phyloP scores from a whole-genome alignment of 2,329 filamentous ascomycete species.

The Dendryphion nanum region DNA sequence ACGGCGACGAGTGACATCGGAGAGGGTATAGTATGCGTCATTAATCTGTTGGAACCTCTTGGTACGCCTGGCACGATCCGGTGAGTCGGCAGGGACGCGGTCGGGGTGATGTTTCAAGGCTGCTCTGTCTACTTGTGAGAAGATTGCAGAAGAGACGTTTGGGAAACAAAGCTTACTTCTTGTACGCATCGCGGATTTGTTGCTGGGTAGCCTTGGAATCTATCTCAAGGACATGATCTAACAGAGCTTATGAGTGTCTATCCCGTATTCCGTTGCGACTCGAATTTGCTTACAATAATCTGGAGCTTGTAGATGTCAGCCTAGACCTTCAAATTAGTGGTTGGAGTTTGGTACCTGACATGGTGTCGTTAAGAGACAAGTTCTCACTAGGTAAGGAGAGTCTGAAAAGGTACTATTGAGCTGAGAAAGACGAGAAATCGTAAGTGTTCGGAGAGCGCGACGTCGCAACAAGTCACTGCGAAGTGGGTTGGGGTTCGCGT shows the following conservation, averaged over 20 bases:
- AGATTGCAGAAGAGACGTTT: neutral
- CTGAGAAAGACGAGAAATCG: no score
- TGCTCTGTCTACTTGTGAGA: conserved; percentile 54
- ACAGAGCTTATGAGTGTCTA: conserved; percentile 2
- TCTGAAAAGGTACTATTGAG: no score
- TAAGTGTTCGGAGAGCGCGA: no score
- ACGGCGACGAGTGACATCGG: conserved; percentile 70
- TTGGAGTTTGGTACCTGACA: conserved; percentile 17
- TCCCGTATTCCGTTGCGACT: no score
- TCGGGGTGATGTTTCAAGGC: conserved; percentile 93
- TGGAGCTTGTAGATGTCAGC: conserved; percentile 18
- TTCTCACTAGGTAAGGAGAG: neutral
- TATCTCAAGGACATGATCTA: conserved; percentile 58
- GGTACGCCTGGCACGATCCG: conserved; percentile 77
- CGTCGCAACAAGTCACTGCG: no score
- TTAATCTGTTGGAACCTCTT: conserved; percentile 89
- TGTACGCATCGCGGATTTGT: conserved; percentile 92
- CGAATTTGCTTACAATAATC: conserved; percentile 23
- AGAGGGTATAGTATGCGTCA: conserved; percentile 90
- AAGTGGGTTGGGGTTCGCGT: no score
- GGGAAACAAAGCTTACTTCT: conserved; percentile 58
- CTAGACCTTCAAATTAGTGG: conserved; percentile 2
- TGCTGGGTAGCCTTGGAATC: conserved; percentile 71
- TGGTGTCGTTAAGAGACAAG: conserved; percentile 7
- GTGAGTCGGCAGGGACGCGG: conserved; percentile 78